Evolutionary conservation across 108 stramenopile genomes (phyloP).

Genomic region (Nitzschia palea): DNA sequence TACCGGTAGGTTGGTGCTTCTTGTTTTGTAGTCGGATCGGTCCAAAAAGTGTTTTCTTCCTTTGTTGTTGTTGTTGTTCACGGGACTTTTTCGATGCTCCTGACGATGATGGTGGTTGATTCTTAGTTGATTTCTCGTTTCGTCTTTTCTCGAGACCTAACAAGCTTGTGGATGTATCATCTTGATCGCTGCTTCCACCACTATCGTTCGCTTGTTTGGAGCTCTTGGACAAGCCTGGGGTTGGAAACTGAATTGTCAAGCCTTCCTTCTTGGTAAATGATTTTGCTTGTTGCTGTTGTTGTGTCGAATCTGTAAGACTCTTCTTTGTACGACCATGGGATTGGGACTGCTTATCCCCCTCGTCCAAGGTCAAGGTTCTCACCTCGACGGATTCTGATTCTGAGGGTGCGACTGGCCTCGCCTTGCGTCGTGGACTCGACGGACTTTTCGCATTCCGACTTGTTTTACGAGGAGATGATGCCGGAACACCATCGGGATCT

Average conservation of each 20-base stretch:
- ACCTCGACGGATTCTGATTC: neutral
- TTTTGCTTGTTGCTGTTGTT: no score
- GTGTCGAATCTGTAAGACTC: no score
- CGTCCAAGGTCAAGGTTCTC: neutral
- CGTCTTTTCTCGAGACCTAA: slow-evolving; percentile 3
- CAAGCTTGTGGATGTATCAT: slow-evolving; percentile 10
- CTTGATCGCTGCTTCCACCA: neutral
- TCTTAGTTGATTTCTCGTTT: neutral
- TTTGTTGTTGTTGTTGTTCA: slow-evolving; percentile 4
- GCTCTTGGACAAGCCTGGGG: neutral
- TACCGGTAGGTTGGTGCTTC: no score
- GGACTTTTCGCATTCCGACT: neutral
- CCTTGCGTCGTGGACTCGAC: neutral
- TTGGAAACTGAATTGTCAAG: slow-evolving; percentile 14
- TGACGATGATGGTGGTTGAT: no score
- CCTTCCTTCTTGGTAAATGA: no score
- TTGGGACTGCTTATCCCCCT: no score
- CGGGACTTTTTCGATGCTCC: no score
- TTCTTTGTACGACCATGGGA: no score
- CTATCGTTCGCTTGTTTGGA: no score
- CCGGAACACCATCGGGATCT: neutral
- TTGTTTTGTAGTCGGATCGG: no score
- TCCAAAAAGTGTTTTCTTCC: no score
- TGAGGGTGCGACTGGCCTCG: no score
- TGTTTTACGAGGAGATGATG: neutral